Evolutionary conservation across 2,329 filamentous ascomycete genomes (phyloP).

Genomic region (Xylariaceae sp.): DNA sequence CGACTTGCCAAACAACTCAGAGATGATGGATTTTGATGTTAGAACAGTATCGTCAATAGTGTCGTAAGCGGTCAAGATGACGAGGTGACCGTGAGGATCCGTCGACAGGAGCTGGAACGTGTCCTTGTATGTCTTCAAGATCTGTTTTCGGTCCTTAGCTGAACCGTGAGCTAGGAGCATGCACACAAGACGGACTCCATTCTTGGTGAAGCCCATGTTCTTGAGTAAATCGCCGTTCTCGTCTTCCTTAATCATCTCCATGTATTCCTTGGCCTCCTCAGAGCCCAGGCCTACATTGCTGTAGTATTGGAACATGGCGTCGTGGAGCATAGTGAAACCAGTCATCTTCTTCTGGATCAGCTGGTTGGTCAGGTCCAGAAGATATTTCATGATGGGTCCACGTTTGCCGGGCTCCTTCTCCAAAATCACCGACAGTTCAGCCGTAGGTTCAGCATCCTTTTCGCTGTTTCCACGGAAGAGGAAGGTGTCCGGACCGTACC

Average conservation of each 20-base stretch:
- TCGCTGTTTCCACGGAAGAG: slow-evolving; percentile 61
- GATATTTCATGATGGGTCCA: slow-evolving; percentile 75
- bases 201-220: slow-evolving; percentile 93
- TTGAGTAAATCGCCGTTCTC: slow-evolving; percentile 86
- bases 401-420: slow-evolving; percentile 77
- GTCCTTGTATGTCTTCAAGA: slow-evolving; percentile 86
- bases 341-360: slow-evolving; percentile 95
- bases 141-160: slow-evolving; percentile 87
- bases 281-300: slow-evolving; percentile 70
- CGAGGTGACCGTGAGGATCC: slow-evolving; percentile 70
- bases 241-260: slow-evolving; percentile 87
- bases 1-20: slow-evolving; percentile 74
- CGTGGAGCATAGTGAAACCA: slow-evolving; percentile 95
- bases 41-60: slow-evolving; percentile 92
- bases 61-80: slow-evolving; percentile 82
- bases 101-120: slow-evolving; percentile 79
- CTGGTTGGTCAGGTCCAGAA: slow-evolving; percentile 82
- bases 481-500: slow-evolving; percentile 92
- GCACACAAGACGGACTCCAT: slow-evolving; percentile 75
- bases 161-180: slow-evolving; percentile 76
- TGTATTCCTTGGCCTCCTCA: slow-evolving; percentile 78
- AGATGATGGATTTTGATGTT: slow-evolving; percentile 77
- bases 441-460: slow-evolving; percentile 43
- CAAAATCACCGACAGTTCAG: slow-evolving; percentile 71
- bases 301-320: slow-evolving; percentile 97